A percentile compares a stretch with the other conserved stretches of the same genome.
phyloP scores from a whole-genome alignment of 169 alveolate genomes.

The Miamiensis avidus region DNA sequence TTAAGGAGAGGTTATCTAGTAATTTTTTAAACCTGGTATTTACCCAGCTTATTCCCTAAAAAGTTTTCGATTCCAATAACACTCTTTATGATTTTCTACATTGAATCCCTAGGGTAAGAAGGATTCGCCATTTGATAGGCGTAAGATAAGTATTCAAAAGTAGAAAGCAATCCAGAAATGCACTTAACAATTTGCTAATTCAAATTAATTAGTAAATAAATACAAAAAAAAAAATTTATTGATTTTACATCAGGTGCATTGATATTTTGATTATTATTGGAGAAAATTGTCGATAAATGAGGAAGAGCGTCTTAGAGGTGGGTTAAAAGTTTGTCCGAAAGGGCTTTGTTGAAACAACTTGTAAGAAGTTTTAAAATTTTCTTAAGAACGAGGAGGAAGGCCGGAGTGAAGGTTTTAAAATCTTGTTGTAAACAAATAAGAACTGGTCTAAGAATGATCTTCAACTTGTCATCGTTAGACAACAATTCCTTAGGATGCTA shows the following conservation, averaged over 20 bases:
- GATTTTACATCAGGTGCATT: too few species aligned
- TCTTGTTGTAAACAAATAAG: slow-evolving; percentile 8
- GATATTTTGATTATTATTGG: too few species aligned
- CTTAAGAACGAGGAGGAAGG: slow-evolving; percentile 1
- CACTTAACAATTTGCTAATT: too few species aligned
- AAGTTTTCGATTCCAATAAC: slow-evolving; percentile 3
- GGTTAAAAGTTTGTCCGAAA: slow-evolving; percentile 1
- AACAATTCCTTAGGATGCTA: slow-evolving; percentile 15
- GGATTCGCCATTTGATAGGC: neutral
- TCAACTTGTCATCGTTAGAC: slow-evolving; percentile 17
- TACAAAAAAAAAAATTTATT: too few species aligned
- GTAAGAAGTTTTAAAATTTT: slow-evolving; percentile 16
- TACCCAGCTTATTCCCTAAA: neutral
- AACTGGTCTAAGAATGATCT: slow-evolving; percentile 11
- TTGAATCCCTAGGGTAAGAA: neutral
- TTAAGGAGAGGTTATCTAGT: slow-evolving; percentile 19
- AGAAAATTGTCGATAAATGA: too few species aligned
- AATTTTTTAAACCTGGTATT: slow-evolving; percentile 8
- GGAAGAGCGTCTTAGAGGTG: neutral
- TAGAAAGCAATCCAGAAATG: neutral
- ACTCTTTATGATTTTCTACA: slow-evolving; percentile 6
- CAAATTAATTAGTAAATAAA: too few species aligned
- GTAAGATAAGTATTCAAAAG: neutral
- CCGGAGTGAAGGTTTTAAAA: slow-evolving; percentile 11
- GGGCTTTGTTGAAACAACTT: slow-evolving; percentile 13